Evolutionary conservation across 2,329 filamentous ascomycete species (phyloP), one percentile per base, ranked within the genome.

Genomic region (Xylaria sp.): DNA sequence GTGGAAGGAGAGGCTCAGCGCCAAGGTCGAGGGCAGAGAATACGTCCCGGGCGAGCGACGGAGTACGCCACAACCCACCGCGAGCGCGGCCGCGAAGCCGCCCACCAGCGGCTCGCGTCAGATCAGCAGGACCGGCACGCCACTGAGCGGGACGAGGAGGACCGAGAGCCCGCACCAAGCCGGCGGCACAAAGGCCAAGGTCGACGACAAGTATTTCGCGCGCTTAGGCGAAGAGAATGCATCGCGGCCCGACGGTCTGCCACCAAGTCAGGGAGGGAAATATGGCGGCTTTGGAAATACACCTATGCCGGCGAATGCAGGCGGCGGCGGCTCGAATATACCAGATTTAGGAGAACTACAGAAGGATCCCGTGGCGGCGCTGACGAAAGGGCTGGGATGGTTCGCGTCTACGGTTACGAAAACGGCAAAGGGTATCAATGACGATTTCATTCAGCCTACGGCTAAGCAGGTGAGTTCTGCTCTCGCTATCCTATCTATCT

Each of bases 351-450:
- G 96, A 63, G 95, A 98, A 63, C 88, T 98, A 77, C 93, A 97
- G 80, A 92, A 90, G 77, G 96, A 99, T 78, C 94, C 96, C 0
- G 85, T 98, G 70, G 94, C 89, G 0, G 94, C 95, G 18, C 81
- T 99, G 74, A 93, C 90, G 32, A 97, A 97, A 81, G 93, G 95
- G 0, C 97, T 98, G 76, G 95, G 95, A 9, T 98, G 96, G 94
- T 93, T 98, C 76, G 88, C 93, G 20, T 91, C 89, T 39, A 94
- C 93, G 13, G 93, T 98, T 48, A 90, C 90, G 30, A 97, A 96
- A 85, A 92, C 93, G 72, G 96, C 94, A 43, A 97, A 97, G 84
- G 93, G 89, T 18, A 91, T 97, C 28, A 97, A 97, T 78, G 91
- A 96, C 73, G 89, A 91, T 39, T 97, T 93, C 81, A 93, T 99